Base-by-base conservation (phyloP, 2,329 filamentous ascomycete species). In the Fusarium chaquense region DNA sequence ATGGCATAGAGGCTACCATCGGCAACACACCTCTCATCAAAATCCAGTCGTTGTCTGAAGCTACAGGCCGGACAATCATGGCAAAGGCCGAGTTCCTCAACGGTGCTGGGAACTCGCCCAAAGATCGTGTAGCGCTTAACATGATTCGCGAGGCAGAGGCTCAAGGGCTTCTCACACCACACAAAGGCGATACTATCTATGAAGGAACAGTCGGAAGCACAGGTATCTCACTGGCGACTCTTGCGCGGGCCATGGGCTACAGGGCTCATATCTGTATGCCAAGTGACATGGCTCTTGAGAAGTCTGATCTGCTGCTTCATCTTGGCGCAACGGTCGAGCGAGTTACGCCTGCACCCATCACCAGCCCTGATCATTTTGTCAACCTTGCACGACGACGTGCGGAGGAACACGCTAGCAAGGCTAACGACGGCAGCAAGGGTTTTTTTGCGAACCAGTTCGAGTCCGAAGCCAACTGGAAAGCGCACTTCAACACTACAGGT, bases 401-500 rank as follows among this genome's bases (percentile, higher is more conserved):
- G 0, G 80, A 80, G 53, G 90, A 93, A 72, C 94, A 98, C 77
- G 92, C 91, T 1, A 81, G 79, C 1, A 82, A 84, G 11, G 77
- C 82, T 2, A 67, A 53, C 6, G 87, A 88, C 72, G 85, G 83
- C 36, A 95, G 93, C 69, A 85, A 88, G 52, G 96, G 96, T 24
- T 94, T 97, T 81, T 99, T 98, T 78, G 94, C 95, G 1, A 93
- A 99, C 79, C 96, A 99, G 78, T 99, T 99, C 77, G 96, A 99
- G 82, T 95, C 92, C 28, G 84, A 89, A 52, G 93, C 94, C 33
- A 99, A 99, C 80, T 97, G 91, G 86, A 85, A 87, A 46, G 94
- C 96, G 2, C 96, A 99, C 81, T 89, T 91, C 73, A 83, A 86
- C 22, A 88, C 89, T 16, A 99, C 96, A 0, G 96, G 96, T 0